Evolutionary conservation across 108 stramenopile genomes (phyloP).

Genomic region (Schizochytrium sp.): DNA sequence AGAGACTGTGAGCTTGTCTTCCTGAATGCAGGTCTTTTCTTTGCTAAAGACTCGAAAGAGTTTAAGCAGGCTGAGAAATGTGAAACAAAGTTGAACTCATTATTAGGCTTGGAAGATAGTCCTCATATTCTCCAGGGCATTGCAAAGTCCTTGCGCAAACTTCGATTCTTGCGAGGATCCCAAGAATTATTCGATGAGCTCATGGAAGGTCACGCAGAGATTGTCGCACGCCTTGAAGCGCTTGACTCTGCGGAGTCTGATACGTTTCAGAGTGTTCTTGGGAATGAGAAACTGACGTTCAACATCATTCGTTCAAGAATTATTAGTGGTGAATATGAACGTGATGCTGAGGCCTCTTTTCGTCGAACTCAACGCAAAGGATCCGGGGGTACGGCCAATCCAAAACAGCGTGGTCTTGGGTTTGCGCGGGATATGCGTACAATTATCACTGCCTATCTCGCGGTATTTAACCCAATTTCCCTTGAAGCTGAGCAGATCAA

Average conservation of each 20-base stretch:
- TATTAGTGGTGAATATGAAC: neutral
- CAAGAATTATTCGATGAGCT: neutral
- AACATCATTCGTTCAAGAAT: neutral
- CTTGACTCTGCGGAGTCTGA: neutral
- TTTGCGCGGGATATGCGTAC: conserved; percentile 48
- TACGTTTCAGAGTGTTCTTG: neutral
- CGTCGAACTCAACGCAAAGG: conserved; percentile 45
- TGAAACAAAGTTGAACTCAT: conserved; percentile 18
- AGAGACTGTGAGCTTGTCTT: conserved; percentile 48
- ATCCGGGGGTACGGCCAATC: neutral
- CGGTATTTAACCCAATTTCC: conserved; percentile 26
- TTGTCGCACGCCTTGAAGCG: neutral
- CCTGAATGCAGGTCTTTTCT: neutral
- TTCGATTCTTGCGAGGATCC: conserved; percentile 42
- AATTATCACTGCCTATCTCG: neutral
- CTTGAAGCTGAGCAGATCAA: conserved; percentile 7
- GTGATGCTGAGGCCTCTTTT: conserved; percentile 6
- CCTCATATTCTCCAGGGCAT: neutral
- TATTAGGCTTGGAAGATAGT: neutral
- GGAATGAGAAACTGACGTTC: neutral
- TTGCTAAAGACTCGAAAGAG: neutral
- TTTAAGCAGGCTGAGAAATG: conserved; percentile 7
- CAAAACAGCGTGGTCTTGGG: conserved; percentile 19
- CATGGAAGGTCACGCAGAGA: neutral
- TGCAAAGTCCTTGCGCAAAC: neutral